phyloP scores from a whole-genome alignment of 306 rosid genomes.

The Cucurbita moschata region DNA sequence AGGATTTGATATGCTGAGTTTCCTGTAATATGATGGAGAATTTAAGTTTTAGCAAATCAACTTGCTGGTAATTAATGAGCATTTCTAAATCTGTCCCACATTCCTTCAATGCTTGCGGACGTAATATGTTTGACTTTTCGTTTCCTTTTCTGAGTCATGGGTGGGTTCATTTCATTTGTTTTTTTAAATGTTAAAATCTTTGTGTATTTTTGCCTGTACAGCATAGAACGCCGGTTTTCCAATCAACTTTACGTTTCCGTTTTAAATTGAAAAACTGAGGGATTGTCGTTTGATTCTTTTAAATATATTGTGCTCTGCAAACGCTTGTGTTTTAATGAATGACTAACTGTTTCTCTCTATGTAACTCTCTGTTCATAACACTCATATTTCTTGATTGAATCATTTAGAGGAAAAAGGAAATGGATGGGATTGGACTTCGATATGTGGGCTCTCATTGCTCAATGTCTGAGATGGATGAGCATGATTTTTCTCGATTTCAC shows the following conservation, averaged over 20 bases:
- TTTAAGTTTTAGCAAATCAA: not conserved
- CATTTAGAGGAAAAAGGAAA: constrained; percentile 9
- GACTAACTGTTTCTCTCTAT: not conserved
- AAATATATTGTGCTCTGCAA: not conserved
- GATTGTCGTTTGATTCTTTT: not conserved
- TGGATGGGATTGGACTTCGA: constrained; percentile 49
- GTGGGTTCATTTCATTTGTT: not conserved
- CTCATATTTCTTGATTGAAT: too few species aligned
- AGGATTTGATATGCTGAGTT: not conserved
- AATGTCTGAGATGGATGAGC: constrained; percentile 54
- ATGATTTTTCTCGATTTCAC: constrained; percentile 39
- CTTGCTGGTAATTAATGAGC: constrained; percentile 1
- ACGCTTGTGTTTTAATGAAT: not conserved
- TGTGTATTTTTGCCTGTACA: not conserved
- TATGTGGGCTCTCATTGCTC: constrained; percentile 49
- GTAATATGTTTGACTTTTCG: not conserved
- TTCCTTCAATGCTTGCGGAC: not conserved
- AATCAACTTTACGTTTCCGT: not conserved
- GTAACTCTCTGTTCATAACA: not conserved
- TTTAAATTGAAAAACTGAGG: not conserved
- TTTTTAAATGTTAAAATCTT: not conserved
- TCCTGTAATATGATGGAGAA: not conserved
- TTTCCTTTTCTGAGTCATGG: not conserved
- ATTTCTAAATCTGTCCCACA: not conserved
- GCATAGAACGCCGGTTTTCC: not conserved